A percentile compares a stretch with the other conserved stretches of the same genome.
Evolutionary conservation across 805 yeast genomes (phyloP).

Genomic region (Cyberlindnera amylophila): DNA sequence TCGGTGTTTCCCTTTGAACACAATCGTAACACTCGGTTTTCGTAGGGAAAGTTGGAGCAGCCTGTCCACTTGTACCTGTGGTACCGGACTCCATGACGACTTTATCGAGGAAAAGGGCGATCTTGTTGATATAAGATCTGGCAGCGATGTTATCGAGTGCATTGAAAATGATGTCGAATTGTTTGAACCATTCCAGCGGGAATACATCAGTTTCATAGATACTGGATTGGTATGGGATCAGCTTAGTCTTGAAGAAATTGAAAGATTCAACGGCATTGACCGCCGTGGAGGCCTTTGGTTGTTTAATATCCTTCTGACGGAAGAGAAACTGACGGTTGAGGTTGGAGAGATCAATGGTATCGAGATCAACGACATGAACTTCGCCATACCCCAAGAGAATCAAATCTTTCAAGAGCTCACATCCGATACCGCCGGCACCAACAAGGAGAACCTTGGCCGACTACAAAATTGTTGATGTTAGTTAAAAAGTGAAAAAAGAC

Average conservation of each 20-base stretch:
- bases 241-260: constrained; percentile 54
- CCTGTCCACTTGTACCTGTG: constrained; percentile 91
- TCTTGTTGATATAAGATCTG: constrained; percentile 79
- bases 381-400: constrained; percentile 79
- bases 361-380: constrained; percentile 89
- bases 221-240: constrained; percentile 81
- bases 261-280: constrained; percentile 75
- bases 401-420: constrained; percentile 81
- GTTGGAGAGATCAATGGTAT: constrained; percentile 89
- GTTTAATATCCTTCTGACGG: constrained; percentile 83
- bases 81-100: constrained; percentile 94
- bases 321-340: constrained; percentile 91
- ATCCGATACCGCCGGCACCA: constrained; percentile 97
- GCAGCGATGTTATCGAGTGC: constrained; percentile 95
- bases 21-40: constrained; percentile 92
- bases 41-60: constrained; percentile 84
- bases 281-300: constrained; percentile 84
- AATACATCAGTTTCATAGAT: constrained; percentile 74
- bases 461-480: constrained; percentile 4
- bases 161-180: constrained; percentile 78
- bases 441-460: constrained; percentile 71
- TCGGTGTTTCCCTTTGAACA: constrained; percentile 80
- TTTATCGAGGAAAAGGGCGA: constrained; percentile 66
- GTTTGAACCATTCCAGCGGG: constrained; percentile 71
- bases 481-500: not conserved